Conservation (phyloP, 1,284 basidiomycete genomes). For the Pseudozyma pruni region DNA sequence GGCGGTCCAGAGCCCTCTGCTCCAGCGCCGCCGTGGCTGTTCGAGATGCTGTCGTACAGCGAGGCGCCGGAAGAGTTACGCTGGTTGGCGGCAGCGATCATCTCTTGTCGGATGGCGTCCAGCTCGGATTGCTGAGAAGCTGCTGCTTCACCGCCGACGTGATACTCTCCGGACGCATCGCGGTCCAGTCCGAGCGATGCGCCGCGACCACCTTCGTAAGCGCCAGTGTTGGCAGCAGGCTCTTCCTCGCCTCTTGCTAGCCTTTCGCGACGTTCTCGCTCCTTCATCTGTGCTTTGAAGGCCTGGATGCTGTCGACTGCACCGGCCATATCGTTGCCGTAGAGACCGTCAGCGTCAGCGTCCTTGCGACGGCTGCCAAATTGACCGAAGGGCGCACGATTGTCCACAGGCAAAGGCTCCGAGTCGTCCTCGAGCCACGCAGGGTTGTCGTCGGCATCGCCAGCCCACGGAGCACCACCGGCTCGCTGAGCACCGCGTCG, state of each 20-base stretch:
- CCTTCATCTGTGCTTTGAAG: constrained; percentile 87
- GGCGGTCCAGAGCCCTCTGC: constrained; percentile 33
- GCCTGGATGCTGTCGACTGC: constrained; percentile 80
- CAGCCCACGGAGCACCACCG: constrained; percentile 50
- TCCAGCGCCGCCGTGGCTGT: constrained; percentile 39
- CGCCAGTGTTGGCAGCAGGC: constrained; percentile 6
- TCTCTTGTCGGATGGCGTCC: constrained; percentile 41
- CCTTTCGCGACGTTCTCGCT: constrained; percentile 76
- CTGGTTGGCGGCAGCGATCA: constrained; percentile 46
- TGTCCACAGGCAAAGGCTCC: constrained; percentile 40
- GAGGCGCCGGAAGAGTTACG: constrained; percentile 36
- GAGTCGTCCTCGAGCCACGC: constrained; percentile 90
- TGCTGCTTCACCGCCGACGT: constrained; percentile 16
- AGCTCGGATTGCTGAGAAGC: constrained; percentile 30
- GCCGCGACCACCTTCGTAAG: constrained; percentile 3
- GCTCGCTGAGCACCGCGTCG: constrained; percentile 34
- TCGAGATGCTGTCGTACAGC: constrained; percentile 52
- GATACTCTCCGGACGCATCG: constrained; percentile 26
- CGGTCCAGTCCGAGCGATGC: constrained; percentile 19
- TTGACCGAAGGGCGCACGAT: constrained; percentile 46
- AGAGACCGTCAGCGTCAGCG: constrained; percentile 16
- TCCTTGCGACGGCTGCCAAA: constrained; percentile 67
- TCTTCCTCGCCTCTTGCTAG: constrained; percentile 34
- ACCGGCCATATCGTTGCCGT: constrained; percentile 28
- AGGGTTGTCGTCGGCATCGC: constrained; percentile 80